Evolutionary conservation across 2,329 filamentous ascomycete genomes (phyloP), one percentile per base, ranked within the genome.

Genomic region (Tolypocladium tundrense): DNA sequence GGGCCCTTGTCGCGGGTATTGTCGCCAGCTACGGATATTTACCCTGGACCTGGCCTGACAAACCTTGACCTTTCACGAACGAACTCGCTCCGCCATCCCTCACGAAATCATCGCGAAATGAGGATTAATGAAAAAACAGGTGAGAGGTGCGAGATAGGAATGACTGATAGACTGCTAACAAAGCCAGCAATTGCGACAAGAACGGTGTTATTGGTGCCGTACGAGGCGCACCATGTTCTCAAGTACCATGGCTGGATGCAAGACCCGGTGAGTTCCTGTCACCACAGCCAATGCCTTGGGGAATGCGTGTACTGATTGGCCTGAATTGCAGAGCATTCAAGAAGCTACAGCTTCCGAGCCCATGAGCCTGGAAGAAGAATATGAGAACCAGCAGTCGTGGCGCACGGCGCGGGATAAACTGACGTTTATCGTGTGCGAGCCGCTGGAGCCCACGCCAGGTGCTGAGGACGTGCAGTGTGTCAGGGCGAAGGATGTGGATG

Each of bases 161-260:
- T n/a, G 24, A 10, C 13, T 11, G 11, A 14, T 4, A 4, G 21
- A 8, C 16, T 3, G 19, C 53, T 57, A 21, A 57, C 45, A 6
- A 9, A 8, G 4, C 0, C 64, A 95, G 90, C 87, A 21, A 75
- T 95, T 39, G 79, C 82, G 3, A 88, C 88, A 1, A 73, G 80
- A 5, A 77, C 77, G 54, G 77, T 89, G 51, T 80, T 95, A 21
- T 81, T 97, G 11, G 91, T 96, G 11, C 92, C 92, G 0, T 97
- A 97, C 72, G 87, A 87, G 61, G 73, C 79, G 42, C 88, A 86
- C 68, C 93, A 97, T 76, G 93, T 97, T 31, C 79, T 80, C 19
- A 85, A 80, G 42, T 97, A 97, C 70, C 90, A 96, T 69, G 76
- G 79, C 67, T 97, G 93, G 93, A 97, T 97, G 92, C 82, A 92